Base-by-base conservation (phyloP, 441 rosid species). In the Pelargonium fulgidum region DNA sequence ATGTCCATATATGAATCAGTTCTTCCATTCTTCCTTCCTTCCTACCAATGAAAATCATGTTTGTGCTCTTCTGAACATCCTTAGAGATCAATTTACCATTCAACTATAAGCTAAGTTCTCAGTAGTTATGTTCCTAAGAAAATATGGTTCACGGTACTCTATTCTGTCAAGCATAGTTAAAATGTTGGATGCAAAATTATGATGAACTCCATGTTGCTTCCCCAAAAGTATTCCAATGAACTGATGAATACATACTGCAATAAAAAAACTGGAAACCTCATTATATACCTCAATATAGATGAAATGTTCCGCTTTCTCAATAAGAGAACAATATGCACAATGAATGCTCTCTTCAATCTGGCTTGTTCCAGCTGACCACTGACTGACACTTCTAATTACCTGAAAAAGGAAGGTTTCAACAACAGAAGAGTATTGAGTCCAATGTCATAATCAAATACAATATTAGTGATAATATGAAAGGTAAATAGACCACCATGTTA, bases 321-420 rank as follows among this genome's bases (percentile, higher is more conserved):
- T 89, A 64, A 95, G 96, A 80, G 97, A 87, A 69, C 87, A 81
- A 74, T 88, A 92, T 75, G 98, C 92, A 77, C 85, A 71, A 76
- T 92, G 99, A 79, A 95, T 86, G 82, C 98, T 92, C 75, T 92
- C 97, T 81, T 95, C 98, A 62, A 81, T 76, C 85, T 92, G 99
- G 82, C 97, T 87, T 69, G 98, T 92, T 82, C 99, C 99, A 64
- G 98, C 95, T 73, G 98, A 95, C 99, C 99, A 92, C 77, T 90
- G 98, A 78, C 98, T 95, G 77, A 90, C 99, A 80, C 99, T 95
- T 81, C 99, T 82, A 77, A 92, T 80, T 72, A 95, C 84, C 99
- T 92, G 92, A 65, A 81, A 84, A 76, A 17, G 3, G 13, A 45
- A 54, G 63, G 9, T 14, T 71, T 41, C 62, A 61, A 50, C 66